Evolutionary conservation across 306 rosid species (phyloP).

Genomic region (Corylus heterophylla): DNA sequence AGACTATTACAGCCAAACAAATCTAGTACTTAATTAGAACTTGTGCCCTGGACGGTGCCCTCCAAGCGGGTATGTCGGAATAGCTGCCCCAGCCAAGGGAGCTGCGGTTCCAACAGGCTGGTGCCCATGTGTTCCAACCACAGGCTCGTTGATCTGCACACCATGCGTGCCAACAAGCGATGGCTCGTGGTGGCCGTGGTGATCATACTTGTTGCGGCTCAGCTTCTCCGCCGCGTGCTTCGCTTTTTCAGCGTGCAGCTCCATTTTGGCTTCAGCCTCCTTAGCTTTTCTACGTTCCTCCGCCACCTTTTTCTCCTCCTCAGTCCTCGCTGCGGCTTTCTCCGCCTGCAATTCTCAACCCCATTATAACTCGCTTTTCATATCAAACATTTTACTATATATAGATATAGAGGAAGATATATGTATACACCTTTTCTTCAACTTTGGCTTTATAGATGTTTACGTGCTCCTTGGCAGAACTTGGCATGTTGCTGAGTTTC

Average conservation of each 20-base stretch:
- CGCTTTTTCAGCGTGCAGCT: slow-evolving; percentile 67
- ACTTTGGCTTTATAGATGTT: slow-evolving; percentile 53
- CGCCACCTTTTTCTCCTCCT: slow-evolving; percentile 51
- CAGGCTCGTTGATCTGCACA: slow-evolving; percentile 12
- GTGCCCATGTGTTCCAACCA: background rate
- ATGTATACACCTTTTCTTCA: slow-evolving; percentile 47
- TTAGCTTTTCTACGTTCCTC: slow-evolving; percentile 55
- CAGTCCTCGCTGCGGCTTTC: slow-evolving; percentile 53
- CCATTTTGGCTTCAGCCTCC: slow-evolving; percentile 64
- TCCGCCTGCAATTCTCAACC: slow-evolving; percentile 42
- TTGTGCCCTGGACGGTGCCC: background rate
- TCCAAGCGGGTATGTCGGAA: background rate
- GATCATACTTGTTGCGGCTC: slow-evolving; percentile 21
- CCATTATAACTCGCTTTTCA: background rate
- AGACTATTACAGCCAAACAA: background rate
- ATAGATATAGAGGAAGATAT: too few relatives aligned
- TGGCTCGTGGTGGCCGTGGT: slow-evolving; percentile 4
- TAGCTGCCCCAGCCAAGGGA: background rate
- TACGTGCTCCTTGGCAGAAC: slow-evolving; percentile 52
- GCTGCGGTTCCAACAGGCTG: background rate
- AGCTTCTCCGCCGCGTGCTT: slow-evolving; percentile 55
- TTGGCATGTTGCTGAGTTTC: slow-evolving; percentile 54
- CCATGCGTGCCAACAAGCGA: slow-evolving; percentile 11
- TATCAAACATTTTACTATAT: too few relatives aligned
- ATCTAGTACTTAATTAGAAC: background rate